Conservation (phyloP, 371 early-diverging fungal genomes). For the Mortierella sp. region DNA sequence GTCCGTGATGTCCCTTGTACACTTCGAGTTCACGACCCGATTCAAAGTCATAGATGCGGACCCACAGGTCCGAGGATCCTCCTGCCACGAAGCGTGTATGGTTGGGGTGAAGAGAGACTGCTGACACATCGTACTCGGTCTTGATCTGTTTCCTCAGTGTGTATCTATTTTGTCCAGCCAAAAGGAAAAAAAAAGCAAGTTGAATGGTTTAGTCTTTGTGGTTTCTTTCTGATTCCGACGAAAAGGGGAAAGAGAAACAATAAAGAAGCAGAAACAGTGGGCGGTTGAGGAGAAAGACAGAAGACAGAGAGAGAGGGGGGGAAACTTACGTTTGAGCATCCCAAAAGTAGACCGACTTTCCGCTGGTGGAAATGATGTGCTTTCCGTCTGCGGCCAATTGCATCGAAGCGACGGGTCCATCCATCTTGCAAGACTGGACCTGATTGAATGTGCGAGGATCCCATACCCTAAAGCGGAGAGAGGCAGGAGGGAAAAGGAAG, state of each 20-base stretch:
- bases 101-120: conserved; percentile 82
- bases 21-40: conserved; percentile 78
- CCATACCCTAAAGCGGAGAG: conserved; percentile 62
- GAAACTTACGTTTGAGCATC: conserved; percentile 68
- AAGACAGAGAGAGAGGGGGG: too few relatives aligned
- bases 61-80: conserved; percentile 81
- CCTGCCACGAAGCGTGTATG: conserved; percentile 82
- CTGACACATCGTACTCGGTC: conserved; percentile 74
- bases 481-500: too few relatives aligned
- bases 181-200: too few relatives aligned
- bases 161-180: conserved; percentile 54
- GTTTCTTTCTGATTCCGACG: neutral
- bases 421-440: conserved; percentile 68
- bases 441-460: conserved; percentile 76
- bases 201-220: too few relatives aligned
- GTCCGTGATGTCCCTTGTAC: conserved; percentile 90
- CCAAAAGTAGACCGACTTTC: conserved; percentile 79
- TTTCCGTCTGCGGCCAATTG: conserved; percentile 75
- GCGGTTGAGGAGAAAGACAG: neutral
- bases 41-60: conserved; percentile 80
- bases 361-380: conserved; percentile 77
- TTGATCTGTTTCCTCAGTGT: conserved; percentile 63
- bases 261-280: neutral
- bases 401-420: conserved; percentile 73
- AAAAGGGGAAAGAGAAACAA: neutral